Evolutionary conservation across 352 stramenopile genomes (phyloP).

Genomic region (Globisporangium emineosum): DNA sequence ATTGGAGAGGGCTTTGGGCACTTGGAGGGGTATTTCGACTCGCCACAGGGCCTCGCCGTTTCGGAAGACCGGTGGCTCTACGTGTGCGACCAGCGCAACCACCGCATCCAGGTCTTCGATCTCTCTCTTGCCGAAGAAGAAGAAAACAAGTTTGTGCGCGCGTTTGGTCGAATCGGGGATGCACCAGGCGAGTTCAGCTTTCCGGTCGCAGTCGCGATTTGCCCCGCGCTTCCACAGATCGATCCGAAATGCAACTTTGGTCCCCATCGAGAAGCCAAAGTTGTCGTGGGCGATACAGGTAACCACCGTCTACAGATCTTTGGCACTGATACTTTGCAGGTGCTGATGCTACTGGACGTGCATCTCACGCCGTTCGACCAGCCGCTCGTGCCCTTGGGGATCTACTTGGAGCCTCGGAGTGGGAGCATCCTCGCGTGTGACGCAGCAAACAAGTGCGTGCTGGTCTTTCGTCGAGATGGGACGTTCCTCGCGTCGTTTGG

Average conservation of each 20-base stretch:
- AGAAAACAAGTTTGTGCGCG: constrained; percentile 17
- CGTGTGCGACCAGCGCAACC: constrained; percentile 65
- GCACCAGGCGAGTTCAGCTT: constrained; percentile 45
- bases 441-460: constrained; percentile 36
- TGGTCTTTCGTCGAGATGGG: constrained; percentile 44
- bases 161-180: constrained; percentile 34
- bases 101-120: constrained; percentile 63
- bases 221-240: constrained; percentile 25
- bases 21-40: constrained; percentile 43
- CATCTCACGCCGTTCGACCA: constrained; percentile 42
- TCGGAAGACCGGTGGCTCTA: constrained; percentile 40
- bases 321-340: constrained; percentile 9
- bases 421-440: constrained; percentile 50
- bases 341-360: constrained; percentile 32
- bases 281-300: constrained; percentile 45
- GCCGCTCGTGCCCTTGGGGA: constrained; percentile 32
- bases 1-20: constrained; percentile 61
- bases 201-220: constrained; percentile 40
- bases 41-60: constrained; percentile 51
- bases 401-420: constrained; percentile 45
- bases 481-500: constrained; percentile 47
- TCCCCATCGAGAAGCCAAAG: constrained; percentile 39
- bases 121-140: constrained; percentile 15
- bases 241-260: constrained; percentile 50
- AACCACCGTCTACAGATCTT: constrained; percentile 62